phyloP scores from a whole-genome alignment of 2,329 filamentous ascomycete species.

The Biscogniauxia sp. region DNA sequence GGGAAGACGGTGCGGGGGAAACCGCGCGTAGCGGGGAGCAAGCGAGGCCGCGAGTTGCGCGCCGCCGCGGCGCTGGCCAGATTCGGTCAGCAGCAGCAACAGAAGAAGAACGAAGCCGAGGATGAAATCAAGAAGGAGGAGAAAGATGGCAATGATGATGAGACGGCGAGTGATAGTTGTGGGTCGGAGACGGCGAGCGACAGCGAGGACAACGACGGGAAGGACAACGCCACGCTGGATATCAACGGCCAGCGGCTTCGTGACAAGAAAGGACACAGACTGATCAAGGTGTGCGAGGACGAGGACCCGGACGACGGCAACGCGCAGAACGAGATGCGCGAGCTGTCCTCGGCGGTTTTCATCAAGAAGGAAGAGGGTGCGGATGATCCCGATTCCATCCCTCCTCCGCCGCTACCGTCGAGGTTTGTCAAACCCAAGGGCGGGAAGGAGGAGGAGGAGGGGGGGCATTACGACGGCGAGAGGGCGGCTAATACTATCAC shows the following conservation, averaged over 20 bases:
- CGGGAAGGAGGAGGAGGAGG: background rate
- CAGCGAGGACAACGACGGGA: conserved; percentile 39
- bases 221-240: conserved; percentile 51
- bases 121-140: conserved; percentile 38
- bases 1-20: conserved; percentile 62
- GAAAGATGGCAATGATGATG: conserved; percentile 28
- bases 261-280: conserved; percentile 62
- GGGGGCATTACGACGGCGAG: too few species aligned
- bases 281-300: conserved; percentile 75
- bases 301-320: conserved; percentile 58
- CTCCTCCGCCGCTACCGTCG: background rate
- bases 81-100: conserved; percentile 55
- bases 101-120: conserved; percentile 44
- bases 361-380: conserved; percentile 20
- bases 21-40: conserved; percentile 72
- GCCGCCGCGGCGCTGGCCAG: conserved; percentile 75
- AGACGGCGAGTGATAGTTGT: conserved; percentile 30
- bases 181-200: conserved; percentile 45
- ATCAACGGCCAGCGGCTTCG: conserved; percentile 62
- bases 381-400: too few species aligned
- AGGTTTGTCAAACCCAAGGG: too few species aligned
- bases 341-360: conserved; percentile 49
- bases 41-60: conserved; percentile 70
- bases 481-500: too few species aligned
- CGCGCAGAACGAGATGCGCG: conserved; percentile 62